Evolutionary conservation across 495 filamentous ascomycete genomes (phyloP), one percentile per base, ranked within the genome.

Genomic region (Neurospora pannonica): DNA sequence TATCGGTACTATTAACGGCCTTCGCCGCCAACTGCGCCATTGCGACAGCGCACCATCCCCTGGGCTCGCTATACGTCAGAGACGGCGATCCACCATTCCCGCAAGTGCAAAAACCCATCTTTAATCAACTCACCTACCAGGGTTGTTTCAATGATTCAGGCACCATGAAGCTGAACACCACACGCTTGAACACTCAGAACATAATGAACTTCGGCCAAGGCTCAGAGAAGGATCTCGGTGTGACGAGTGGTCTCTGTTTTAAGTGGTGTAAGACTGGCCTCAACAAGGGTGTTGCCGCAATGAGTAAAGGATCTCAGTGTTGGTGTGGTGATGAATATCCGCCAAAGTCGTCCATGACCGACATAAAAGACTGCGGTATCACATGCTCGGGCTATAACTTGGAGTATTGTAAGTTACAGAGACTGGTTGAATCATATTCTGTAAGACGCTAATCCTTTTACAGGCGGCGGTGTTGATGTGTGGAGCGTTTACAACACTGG

Each of bases 271-370:
- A n/a, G n/a, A n/a, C n/a, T n/a, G n/a, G n/a, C n/a, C n/a, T n/a
- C n/a, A n/a, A n/a, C n/a, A n/a, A n/a, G n/a, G n/a, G n/a, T n/a
- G 77, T 78, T 1, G 75, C 72, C 2, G 79, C 75, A 3, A 75
- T 73, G 3, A 75, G 19, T 19, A 72, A 74, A 21, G 76, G 78
- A 19, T 75, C 78, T 36, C 54, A 80, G 70, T 94, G 92, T 80
- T 91, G 79, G 72, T 94, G 92, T 77, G 92, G 92, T 43, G 77
- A 87, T 43, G 78, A 79, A 42, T 81, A 91, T 40, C 92, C 92
- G 9, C 84, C 87, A 24, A 76, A 82, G 19, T 71, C 75, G 6
- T 80, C 79, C 62, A 75, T 86, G 74, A 85, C 88, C 4, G 81
- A 84, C 43, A 83, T 89, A 75, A 75, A 74, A 11, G 74, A 84